Percentiles rank a stretch among this genome's conserved stretches.
These are phyloP conservation scores for Lepidopterella palustris DNA, from an alignment of 495 filamentous ascomycete species.

Conservation along the genomic window DNA sequence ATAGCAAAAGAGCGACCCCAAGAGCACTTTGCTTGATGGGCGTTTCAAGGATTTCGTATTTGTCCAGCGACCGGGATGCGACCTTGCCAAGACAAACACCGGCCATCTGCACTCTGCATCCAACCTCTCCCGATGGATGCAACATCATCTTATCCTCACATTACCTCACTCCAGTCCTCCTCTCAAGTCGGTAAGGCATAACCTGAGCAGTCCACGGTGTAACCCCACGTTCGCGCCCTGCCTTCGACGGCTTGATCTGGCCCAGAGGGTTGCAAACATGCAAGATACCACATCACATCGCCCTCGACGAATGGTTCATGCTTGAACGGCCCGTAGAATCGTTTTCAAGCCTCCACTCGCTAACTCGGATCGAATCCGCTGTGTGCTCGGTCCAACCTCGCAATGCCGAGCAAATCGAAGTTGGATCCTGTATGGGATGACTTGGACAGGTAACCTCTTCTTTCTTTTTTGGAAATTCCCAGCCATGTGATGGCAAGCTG, in stretches of 20 bases:
- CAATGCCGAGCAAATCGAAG: slow-evolving; percentile 39
- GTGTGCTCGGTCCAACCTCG: slow-evolving; percentile 5
- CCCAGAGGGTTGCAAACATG: slow-evolving; percentile 1
- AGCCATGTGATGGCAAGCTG: slow-evolving; percentile 14
- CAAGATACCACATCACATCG: slow-evolving; percentile 2
- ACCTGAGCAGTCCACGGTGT: not conserved
- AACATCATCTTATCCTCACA: not conserved
- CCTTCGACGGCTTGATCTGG: not conserved
- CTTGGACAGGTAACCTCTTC: slow-evolving; percentile 42
- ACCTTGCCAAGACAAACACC: not conserved
- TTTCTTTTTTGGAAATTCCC: not conserved
- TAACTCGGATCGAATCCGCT: not conserved
- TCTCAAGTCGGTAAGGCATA: not conserved
- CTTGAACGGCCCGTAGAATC: not conserved
- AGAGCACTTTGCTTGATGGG: no score
- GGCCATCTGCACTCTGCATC: not conserved
- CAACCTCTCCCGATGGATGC: not conserved
- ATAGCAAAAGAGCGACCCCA: no score
- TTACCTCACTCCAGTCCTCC: not conserved
- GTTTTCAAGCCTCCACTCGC: not conserved
- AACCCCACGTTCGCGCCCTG: not conserved
- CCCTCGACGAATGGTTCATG: not conserved
- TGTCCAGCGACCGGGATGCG: no score
- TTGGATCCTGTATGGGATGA: slow-evolving; percentile 67
- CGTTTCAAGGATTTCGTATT: no score